Evolutionary conservation across 768 basidiomycete species (phyloP).

Genomic region (Psilocybe subaeruginosa): DNA sequence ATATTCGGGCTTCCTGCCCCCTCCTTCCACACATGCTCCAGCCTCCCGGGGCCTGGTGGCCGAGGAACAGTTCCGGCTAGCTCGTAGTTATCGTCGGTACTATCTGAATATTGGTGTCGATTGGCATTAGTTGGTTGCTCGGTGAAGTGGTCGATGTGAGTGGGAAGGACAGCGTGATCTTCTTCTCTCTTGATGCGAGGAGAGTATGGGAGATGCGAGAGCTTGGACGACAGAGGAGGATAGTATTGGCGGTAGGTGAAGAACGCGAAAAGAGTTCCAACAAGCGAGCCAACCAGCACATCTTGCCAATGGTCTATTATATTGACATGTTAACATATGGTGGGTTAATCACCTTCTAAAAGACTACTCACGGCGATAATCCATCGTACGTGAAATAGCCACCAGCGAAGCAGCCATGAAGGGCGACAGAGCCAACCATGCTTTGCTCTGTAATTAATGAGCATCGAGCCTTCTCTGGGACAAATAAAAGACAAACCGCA

Average conservation of each 20-base stretch:
- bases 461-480: background rate
- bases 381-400: slow-evolving; percentile 89
- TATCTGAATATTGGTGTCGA: slow-evolving; percentile 12
- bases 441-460: slow-evolving; percentile 54
- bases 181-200: slow-evolving; percentile 62
- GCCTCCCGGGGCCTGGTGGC: slow-evolving; percentile 22
- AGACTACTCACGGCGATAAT: slow-evolving; percentile 72
- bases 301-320: slow-evolving; percentile 88
- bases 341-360: background rate
- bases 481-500: slow-evolving; percentile 42
- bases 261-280: slow-evolving; percentile 74
- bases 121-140: background rate
- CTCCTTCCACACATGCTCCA: slow-evolving; percentile 39
- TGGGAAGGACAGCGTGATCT: slow-evolving; percentile 44
- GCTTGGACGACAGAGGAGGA: slow-evolving; percentile 64
- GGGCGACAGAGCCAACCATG: slow-evolving; percentile 83
- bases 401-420: slow-evolving; percentile 78
- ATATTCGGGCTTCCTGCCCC: slow-evolving; percentile 21
- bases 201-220: slow-evolving; percentile 71
- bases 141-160: slow-evolving; percentile 15
- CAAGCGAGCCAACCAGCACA: slow-evolving; percentile 74
- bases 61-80: slow-evolving; percentile 27
- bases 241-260: slow-evolving; percentile 87
- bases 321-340: slow-evolving; percentile 7
- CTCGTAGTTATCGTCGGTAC: slow-evolving; percentile 23